Conservation (phyloP, 495 filamentous ascomycete species). For the Trichoderma reesei region DNA sequence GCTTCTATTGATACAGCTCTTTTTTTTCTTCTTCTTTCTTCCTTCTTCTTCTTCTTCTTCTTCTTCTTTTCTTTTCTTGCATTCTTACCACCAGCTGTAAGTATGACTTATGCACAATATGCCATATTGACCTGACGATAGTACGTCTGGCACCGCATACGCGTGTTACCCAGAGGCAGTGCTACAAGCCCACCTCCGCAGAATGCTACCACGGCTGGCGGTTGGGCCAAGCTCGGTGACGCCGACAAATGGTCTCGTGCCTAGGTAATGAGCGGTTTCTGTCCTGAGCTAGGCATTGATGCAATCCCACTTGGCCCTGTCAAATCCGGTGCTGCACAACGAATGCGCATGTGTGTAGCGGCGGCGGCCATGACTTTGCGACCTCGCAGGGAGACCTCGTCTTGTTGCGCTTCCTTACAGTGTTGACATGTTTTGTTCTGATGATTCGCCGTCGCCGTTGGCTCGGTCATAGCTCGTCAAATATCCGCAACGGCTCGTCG, state of each 20-base stretch:
- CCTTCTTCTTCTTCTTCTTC: no score
- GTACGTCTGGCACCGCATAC: no score
- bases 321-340: background rate
- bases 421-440: background rate
- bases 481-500: slow-evolving; percentile 19
- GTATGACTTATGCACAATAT: no score
- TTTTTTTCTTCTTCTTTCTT: no score
- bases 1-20: no score
- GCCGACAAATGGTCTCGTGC: slow-evolving; percentile 6
- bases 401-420: background rate
- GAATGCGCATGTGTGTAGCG: background rate
- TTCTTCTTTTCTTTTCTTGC: no score
- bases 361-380: background rate
- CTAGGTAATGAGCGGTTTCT: background rate
- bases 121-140: no score
- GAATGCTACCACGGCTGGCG: background rate
- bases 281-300: background rate
- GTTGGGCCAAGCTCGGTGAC: background rate
- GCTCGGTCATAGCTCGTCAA: slow-evolving; percentile 23
- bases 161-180: no score
- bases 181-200: background rate
- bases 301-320: background rate
- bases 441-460: background rate
- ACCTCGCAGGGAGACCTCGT: background rate
- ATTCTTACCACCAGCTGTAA: no score